Conservation (phyloP, 345 rosid species). For the Punica granatum region DNA sequence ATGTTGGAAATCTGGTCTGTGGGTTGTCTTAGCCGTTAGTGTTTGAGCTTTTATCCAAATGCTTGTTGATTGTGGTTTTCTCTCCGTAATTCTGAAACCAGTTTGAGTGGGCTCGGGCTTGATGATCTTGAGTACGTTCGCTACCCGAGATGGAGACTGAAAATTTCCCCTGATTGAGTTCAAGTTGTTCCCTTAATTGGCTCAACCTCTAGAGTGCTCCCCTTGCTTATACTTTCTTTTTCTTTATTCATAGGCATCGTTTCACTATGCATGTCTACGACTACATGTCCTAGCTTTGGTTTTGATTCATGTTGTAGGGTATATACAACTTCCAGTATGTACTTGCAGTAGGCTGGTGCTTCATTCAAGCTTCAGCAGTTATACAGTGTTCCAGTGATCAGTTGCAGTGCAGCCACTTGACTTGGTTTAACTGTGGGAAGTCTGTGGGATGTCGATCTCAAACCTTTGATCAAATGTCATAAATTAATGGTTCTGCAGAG, state of each 20-base stretch:
- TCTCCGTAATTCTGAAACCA: background rate
- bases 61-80: no score
- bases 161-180: background rate
- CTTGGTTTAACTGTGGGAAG: background rate
- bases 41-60: no score
- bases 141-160: background rate
- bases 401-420: background rate
- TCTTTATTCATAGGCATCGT: background rate
- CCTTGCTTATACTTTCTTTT: background rate
- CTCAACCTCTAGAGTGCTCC: background rate
- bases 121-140: background rate
- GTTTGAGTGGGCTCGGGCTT: background rate
- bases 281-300: background rate
- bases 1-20: no score
- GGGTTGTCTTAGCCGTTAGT: no score
- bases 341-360: background rate
- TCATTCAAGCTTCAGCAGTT: background rate
- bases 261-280: background rate
- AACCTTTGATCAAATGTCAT: background rate
- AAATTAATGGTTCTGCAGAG: background rate
- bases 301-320: background rate
- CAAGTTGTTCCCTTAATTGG: background rate
- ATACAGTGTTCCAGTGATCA: background rate
- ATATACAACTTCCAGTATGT: background rate
- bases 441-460: background rate